Evolutionary conservation across 139 green algal species (phyloP), one percentile per base, ranked within the genome.

Genomic region (Deuterostichococcus epilithicus): DNA sequence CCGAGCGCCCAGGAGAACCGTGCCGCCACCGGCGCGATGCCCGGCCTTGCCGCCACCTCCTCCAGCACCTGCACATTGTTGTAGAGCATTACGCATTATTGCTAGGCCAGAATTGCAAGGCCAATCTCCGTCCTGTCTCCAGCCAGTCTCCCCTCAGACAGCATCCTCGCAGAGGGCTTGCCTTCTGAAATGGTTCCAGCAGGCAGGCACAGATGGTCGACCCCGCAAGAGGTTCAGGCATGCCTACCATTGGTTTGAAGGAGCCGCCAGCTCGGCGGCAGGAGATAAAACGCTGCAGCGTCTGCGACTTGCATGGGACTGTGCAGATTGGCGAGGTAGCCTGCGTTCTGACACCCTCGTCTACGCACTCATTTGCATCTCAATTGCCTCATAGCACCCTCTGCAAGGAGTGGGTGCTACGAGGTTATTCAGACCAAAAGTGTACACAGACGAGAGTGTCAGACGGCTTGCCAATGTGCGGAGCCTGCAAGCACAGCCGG

Each of bases 1-100:
- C 66, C 66, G 65, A 79, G 63, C 5, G 28, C 34, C 73, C 73
- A 77, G 0, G 73, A 28, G 33, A 77, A 28, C 23, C 36, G 34
- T 8, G 25, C 32, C 8, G 5, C 0, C 5, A 10, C 2, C 5
- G 73, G 34, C 1, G 58, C 73, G 5, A 20, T 18, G 0, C 4
- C 22, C 26, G 73, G 73, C 10, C 37, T 1, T 37, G 18, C 26
- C 8, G 45, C 22, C 23, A 71, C 35, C 59, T 36, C 26, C 20
- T 22, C 58, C 73, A 77, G 58, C 6, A 77, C 59, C 73, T 77
- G 52, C 35, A 1, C 65, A 37, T 68, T 8, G 15, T 33, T 52
- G 42, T 8, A 68, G 20, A 32, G 26, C 59, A 60, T 60, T 13
- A 60, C 18, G 45, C 18, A 30, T 45, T 4, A 28, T 44, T 39